Evolutionary conservation across 805 yeast genomes (phyloP).

Genomic region (Candida orba): DNA sequence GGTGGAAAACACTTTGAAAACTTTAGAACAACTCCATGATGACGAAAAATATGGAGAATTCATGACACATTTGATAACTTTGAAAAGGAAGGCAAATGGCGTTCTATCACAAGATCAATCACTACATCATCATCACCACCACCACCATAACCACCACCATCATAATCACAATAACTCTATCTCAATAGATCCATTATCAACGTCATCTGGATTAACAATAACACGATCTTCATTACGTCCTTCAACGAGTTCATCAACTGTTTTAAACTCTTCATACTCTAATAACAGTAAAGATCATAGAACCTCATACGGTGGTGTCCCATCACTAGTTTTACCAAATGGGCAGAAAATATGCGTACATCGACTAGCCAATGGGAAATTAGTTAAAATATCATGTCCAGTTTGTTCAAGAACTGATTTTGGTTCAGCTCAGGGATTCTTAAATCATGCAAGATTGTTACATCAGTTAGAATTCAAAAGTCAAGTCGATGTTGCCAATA

Average conservation of each 20-base stretch:
- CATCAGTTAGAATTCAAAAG: constrained; percentile 64
- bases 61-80: constrained; percentile 32
- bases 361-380: constrained; percentile 61
- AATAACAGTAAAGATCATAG: constrained; percentile 22
- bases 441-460: constrained; percentile 69
- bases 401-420: constrained; percentile 63
- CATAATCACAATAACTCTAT: background rate
- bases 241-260: background rate
- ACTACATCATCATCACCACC: background rate
- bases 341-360: constrained; percentile 44
- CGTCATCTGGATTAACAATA: constrained; percentile 3
- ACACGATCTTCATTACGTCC: constrained; percentile 7
- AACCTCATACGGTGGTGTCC: constrained; percentile 35
- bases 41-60: constrained; percentile 29
- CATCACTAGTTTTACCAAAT: constrained; percentile 40
- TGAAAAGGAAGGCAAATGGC: constrained; percentile 16
- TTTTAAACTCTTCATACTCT: constrained; percentile 10
- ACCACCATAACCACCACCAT: background rate
- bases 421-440: constrained; percentile 73
- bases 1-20: constrained; percentile 50
- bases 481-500: constrained; percentile 68
- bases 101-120: constrained; percentile 3
- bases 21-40: constrained; percentile 37
- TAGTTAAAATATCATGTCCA: constrained; percentile 62
- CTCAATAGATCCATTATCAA: background rate